phyloP scores from a whole-genome alignment of 352 stramenopile species.

The Pythium oligandrum region DNA sequence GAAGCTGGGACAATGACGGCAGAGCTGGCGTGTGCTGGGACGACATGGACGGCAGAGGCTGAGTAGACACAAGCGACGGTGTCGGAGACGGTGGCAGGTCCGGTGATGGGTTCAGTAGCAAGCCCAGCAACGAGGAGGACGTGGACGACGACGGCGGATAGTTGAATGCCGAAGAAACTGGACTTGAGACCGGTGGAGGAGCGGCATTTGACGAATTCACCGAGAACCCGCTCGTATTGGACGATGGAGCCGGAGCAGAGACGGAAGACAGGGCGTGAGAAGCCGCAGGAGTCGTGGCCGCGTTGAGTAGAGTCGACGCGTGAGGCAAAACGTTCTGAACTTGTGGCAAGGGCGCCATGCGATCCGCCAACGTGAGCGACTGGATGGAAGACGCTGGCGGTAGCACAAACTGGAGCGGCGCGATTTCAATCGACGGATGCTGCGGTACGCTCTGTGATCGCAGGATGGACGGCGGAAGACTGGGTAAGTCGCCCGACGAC shows the following conservation, averaged over 20 bases:
- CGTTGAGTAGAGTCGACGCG: constrained; percentile 18
- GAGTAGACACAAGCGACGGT: not conserved
- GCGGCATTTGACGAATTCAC: no score
- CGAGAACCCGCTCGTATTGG: no score
- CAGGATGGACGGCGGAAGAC: not conserved
- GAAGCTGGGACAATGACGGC: constrained; percentile 51
- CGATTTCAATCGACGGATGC: constrained; percentile 17
- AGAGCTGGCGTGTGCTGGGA: constrained; percentile 21
- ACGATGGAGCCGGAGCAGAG: no score
- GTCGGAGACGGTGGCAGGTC: constrained; percentile 25
- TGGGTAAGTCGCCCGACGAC: not conserved
- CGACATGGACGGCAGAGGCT: constrained; percentile 1
- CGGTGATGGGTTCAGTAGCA: constrained; percentile 31
- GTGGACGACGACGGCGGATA: constrained; percentile 2
- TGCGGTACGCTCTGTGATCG: constrained; percentile 1
- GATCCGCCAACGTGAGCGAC: constrained; percentile 17
- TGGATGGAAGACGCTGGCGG: constrained; percentile 34
- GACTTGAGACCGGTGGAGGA: no score
- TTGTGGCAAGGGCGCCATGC: constrained; percentile 17
- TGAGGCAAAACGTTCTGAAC: constrained; percentile 21
- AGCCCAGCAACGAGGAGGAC: constrained; percentile 4
- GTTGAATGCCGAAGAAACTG: constrained; percentile 1
- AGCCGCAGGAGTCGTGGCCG: not conserved
- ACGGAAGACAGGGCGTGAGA: not conserved
- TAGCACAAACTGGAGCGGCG: constrained; percentile 27